Percentiles rank a stretch among this genome's conserved stretches.
Evolutionary conservation across 768 basidiomycete species (phyloP).

Genomic region (Kwoniella sp.): DNA sequence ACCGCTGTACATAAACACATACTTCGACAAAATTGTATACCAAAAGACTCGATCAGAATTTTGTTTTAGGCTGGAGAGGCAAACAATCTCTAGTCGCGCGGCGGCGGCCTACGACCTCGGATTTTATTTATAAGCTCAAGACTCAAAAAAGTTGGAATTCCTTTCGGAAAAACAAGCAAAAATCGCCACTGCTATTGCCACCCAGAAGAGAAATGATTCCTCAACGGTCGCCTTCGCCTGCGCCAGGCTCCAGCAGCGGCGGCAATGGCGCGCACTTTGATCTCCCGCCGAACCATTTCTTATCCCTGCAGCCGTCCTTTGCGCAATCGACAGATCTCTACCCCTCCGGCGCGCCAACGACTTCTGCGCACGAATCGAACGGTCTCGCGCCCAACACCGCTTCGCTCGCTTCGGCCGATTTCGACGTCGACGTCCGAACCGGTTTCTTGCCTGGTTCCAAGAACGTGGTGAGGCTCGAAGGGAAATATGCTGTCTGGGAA

Average conservation of each 20-base stretch:
- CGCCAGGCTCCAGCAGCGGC: not conserved
- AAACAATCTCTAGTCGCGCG: too few species aligned
- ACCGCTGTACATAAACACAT: too few species aligned
- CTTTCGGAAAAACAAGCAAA: too few species aligned
- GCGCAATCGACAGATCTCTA: constrained; percentile 27
- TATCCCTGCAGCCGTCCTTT: constrained; percentile 51
- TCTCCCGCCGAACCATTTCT: constrained; percentile 51
- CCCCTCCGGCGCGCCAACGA: constrained; percentile 35
- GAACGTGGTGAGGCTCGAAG: constrained; percentile 68
- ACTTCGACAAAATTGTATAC: too few species aligned
- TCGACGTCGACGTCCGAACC: constrained; percentile 85
- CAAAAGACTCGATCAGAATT: too few species aligned
- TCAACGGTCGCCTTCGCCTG: constrained; percentile 17
- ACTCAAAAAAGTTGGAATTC: too few species aligned
- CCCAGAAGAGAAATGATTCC: constrained; percentile 16
- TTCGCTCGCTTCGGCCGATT: constrained; percentile 79
- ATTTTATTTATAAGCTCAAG: too few species aligned
- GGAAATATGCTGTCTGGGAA: constrained; percentile 75
- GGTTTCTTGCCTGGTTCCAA: constrained; percentile 87
- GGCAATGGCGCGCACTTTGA: not conserved
- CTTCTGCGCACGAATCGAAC: constrained; percentile 39
- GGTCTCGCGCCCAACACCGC: constrained; percentile 60
- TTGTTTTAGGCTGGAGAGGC: too few species aligned
- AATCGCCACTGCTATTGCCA: constrained; percentile 1
- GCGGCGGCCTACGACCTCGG: too few species aligned